Conservation (phyloP, 2,329 filamentous ascomycete species). For the Cryphonectria parasitica region DNA sequence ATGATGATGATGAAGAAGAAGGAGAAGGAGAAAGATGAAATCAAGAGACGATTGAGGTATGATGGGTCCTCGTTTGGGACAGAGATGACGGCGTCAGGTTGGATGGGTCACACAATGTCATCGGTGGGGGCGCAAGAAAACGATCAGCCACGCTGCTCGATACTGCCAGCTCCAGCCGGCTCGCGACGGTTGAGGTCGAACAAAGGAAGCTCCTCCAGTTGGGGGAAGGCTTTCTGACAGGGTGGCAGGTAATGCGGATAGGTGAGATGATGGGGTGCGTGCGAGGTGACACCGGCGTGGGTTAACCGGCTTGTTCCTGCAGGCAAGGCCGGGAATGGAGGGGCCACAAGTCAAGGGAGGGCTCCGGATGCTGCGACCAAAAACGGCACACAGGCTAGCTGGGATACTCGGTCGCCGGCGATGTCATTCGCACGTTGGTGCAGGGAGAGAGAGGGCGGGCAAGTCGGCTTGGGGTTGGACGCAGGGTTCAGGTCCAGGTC, state of each 20-base stretch:
- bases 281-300: slow-evolving; percentile 15
- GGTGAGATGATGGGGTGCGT: slow-evolving; percentile 18
- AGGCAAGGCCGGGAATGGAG: background rate
- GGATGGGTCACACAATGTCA: slow-evolving; percentile 22
- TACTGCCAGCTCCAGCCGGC: background rate
- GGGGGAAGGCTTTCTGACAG: slow-evolving; percentile 2
- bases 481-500: slow-evolving; percentile 13
- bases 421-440: slow-evolving; percentile 19
- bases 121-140: slow-evolving; percentile 24
- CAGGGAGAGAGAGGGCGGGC: slow-evolving; percentile 1
- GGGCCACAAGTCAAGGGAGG: slow-evolving; percentile 14
- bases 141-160: slow-evolving; percentile 23
- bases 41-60: slow-evolving; percentile 3
- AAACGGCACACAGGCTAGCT: background rate
- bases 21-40: slow-evolving; percentile 3
- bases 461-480: background rate
- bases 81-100: slow-evolving; percentile 18
- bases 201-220: background rate
- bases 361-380: slow-evolving; percentile 4
- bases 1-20: background rate
- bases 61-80: slow-evolving; percentile 7
- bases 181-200: background rate
- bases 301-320: slow-evolving; percentile 7
- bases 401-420: background rate
- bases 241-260: slow-evolving; percentile 14